These are phyloP conservation scores for Kwoniella dejecticola DNA, from an alignment of 768 basidiomycete species.

Conservation along the genomic window DNA sequence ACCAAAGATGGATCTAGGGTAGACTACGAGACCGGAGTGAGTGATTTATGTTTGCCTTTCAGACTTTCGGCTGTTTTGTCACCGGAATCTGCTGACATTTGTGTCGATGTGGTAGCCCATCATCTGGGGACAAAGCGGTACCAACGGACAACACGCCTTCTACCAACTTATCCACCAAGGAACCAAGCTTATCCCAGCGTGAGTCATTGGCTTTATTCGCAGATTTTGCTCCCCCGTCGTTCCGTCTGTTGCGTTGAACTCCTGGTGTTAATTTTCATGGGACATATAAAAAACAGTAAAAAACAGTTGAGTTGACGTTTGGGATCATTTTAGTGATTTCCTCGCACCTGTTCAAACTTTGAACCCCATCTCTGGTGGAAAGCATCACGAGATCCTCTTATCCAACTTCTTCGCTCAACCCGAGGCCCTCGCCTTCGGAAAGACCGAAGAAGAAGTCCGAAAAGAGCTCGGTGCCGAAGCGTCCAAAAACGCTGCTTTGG, in stretches of 20 bases:
- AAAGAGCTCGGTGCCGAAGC: constrained; percentile 60
- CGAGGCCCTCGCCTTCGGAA: constrained; percentile 96
- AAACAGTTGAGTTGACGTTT: constrained; percentile 4
- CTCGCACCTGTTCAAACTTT: constrained; percentile 53
- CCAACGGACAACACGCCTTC: constrained; percentile 99
- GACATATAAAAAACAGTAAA: too few relatives aligned
- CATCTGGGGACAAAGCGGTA: constrained; percentile 98
- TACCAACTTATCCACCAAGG: constrained; percentile 75
- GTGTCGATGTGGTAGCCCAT: constrained; percentile 68
- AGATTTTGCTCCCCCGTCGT: too few relatives aligned
- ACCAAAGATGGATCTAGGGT: constrained; percentile 93
- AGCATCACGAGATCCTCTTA: constrained; percentile 95
- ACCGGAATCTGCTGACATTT: not conserved
- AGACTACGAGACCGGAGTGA: constrained; percentile 91
- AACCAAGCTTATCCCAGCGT: constrained; percentile 57
- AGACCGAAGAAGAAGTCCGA: constrained; percentile 84
- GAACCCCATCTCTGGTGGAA: constrained; percentile 80
- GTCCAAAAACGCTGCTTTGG: constrained; percentile 74
- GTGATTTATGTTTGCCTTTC: constrained; percentile 46
- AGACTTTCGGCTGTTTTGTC: not conserved
- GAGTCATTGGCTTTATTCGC: constrained; percentile 22
- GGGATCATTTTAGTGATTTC: constrained; percentile 45
- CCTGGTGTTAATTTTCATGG: too few relatives aligned
- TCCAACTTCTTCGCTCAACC: constrained; percentile 99
- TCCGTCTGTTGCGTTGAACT: too few relatives aligned